These are phyloP conservation scores for Kwoniella botswanensis DNA, from an alignment of 768 basidiomycete species.

Conservation along the genomic window DNA sequence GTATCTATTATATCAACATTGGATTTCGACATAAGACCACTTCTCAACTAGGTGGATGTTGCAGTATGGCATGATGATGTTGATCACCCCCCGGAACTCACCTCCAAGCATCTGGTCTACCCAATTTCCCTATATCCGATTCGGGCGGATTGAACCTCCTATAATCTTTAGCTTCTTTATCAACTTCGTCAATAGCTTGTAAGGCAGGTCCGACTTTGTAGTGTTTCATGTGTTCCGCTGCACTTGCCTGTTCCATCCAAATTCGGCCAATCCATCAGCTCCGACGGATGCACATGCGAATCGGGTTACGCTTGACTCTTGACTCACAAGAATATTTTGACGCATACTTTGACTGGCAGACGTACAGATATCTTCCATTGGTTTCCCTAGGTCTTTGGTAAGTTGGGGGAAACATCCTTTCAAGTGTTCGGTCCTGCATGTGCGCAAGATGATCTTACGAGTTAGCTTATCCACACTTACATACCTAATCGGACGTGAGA, in stretches of 20 bases:
- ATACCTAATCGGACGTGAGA: neutral
- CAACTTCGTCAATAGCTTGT: slow-evolving; percentile 41
- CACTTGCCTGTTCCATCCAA: slow-evolving; percentile 28
- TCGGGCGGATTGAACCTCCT: slow-evolving; percentile 19
- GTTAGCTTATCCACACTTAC: neutral
- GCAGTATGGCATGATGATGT: too few species aligned
- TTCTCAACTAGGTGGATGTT: too few species aligned
- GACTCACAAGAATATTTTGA: slow-evolving; percentile 46
- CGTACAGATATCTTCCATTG: slow-evolving; percentile 40
- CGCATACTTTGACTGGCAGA: slow-evolving; percentile 35
- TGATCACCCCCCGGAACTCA: slow-evolving; percentile 24
- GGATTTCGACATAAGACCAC: too few species aligned
- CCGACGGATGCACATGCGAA: neutral
- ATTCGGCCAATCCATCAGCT: neutral
- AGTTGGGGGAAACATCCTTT: slow-evolving; percentile 39
- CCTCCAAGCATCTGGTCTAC: slow-evolving; percentile 53
- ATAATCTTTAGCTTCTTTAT: slow-evolving; percentile 44
- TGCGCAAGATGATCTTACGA: neutral
- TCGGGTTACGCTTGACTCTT: neutral
- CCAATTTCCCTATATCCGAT: slow-evolving; percentile 1
- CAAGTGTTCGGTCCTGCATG: slow-evolving; percentile 27
- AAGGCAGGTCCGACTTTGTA: slow-evolving; percentile 46
- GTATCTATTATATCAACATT: too few species aligned
- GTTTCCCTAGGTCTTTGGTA: slow-evolving; percentile 22
- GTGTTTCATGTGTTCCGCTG: slow-evolving; percentile 36